phyloP scores from a whole-genome alignment of 352 stramenopile genomes.

The Phytophthora cactorum region DNA sequence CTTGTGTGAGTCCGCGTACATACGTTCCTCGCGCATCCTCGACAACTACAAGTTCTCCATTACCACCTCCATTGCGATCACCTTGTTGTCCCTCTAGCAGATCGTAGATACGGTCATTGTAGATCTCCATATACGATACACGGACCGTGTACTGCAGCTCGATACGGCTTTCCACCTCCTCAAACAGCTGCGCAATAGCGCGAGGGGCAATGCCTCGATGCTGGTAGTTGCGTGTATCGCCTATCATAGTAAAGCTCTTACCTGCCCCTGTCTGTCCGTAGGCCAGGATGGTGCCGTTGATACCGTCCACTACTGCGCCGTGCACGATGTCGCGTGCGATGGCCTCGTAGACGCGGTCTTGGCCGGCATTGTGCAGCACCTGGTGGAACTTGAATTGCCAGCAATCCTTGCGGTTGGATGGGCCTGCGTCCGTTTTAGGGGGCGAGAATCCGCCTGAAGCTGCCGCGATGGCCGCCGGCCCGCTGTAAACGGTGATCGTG shows the following conservation, averaged over 20 bases:
- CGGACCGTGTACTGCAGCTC: constrained; percentile 89
- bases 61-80: constrained; percentile 17
- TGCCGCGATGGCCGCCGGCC: constrained; percentile 11
- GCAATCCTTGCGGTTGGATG: constrained; percentile 82
- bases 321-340: constrained; percentile 91
- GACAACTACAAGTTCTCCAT: constrained; percentile 81
- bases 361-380: constrained; percentile 91
- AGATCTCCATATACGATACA: constrained; percentile 96
- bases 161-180: constrained; percentile 89
- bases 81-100: constrained; percentile 61
- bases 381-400: constrained; percentile 94
- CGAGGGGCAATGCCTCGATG: constrained; percentile 90
- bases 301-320: constrained; percentile 84
- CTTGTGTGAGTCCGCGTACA: constrained; percentile 89
- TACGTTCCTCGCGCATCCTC: constrained; percentile 85
- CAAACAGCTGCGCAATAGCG: constrained; percentile 89
- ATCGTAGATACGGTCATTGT: constrained; percentile 96
- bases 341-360: constrained; percentile 92
- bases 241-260: constrained; percentile 94
- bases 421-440: constrained; percentile 36
- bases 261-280: constrained; percentile 91
- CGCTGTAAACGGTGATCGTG: constrained; percentile 66
- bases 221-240: constrained; percentile 91
- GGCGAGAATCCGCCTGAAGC: constrained; percentile 26
- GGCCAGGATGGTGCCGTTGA: constrained; percentile 89